Evolutionary conservation across 306 rosid species (phyloP).

Genomic region (Lablab purpureus): DNA sequence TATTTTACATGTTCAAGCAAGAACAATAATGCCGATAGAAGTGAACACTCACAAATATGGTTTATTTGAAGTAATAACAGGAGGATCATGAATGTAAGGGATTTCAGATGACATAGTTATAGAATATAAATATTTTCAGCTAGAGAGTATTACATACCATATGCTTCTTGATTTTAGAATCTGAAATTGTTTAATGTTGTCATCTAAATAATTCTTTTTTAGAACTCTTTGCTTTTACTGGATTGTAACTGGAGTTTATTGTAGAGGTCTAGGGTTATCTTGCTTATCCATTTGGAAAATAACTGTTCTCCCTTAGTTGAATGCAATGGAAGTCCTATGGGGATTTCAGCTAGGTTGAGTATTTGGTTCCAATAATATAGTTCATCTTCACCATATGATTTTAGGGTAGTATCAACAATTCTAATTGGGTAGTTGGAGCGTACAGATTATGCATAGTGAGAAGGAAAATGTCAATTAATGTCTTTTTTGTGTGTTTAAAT

Average conservation of each 20-base stretch:
- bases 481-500: background rate
- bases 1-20: constrained; percentile 19
- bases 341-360: background rate
- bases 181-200: background rate
- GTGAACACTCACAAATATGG: constrained; percentile 1
- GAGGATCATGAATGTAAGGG: background rate
- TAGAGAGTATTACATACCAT: background rate
- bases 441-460: background rate
- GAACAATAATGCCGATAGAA: constrained; percentile 9
- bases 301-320: constrained; percentile 1
- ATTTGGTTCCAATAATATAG: background rate
- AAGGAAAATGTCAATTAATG: background rate
- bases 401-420: background rate
- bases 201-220: background rate
- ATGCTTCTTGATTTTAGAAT: background rate
- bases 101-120: background rate
- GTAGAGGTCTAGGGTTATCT: background rate
- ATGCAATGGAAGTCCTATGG: background rate
- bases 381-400: background rate
- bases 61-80: background rate
- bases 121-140: background rate
- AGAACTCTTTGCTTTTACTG: background rate
- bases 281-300: constrained; percentile 1
- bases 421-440: background rate
- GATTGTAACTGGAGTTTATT: constrained; percentile 3